Conservation (phyloP, 805 yeast species). For the Millerozyma miso region DNA sequence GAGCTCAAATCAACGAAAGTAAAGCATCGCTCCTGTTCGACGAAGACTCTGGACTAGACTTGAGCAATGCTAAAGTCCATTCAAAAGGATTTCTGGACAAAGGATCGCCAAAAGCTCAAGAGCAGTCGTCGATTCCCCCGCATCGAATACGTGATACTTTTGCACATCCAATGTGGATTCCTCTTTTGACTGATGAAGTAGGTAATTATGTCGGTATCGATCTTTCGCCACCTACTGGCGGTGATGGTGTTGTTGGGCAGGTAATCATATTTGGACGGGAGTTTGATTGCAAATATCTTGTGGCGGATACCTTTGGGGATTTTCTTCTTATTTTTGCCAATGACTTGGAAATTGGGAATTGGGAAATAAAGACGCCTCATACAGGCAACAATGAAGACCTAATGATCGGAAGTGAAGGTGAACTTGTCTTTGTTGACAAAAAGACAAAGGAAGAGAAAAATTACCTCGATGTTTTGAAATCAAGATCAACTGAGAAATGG, state of each 20-base stretch:
- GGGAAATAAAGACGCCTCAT: constrained; percentile 62
- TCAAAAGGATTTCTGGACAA: background rate
- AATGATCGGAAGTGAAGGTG: constrained; percentile 67
- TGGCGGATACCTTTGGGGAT: constrained; percentile 87
- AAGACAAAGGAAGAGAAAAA: constrained; percentile 40
- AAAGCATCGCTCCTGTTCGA: constrained; percentile 8
- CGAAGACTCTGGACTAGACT: constrained; percentile 7
- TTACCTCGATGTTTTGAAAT: constrained; percentile 39
- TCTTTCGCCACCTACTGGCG: constrained; percentile 60
- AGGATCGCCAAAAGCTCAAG: constrained; percentile 27
- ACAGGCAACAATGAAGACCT: constrained; percentile 44
- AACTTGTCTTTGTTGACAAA: constrained; percentile 64
- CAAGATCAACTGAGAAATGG: constrained; percentile 33
- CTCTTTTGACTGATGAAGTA: constrained; percentile 78
- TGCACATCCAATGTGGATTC: constrained; percentile 92
- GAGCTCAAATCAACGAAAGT: constrained; percentile 17
- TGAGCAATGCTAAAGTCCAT: constrained; percentile 5
- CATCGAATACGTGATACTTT: constrained; percentile 68
- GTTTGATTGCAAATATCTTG: constrained; percentile 80
- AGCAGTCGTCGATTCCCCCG: constrained; percentile 68
- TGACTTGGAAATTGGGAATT: constrained; percentile 82
- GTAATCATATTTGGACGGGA: constrained; percentile 92
- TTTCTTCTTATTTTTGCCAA: constrained; percentile 79
- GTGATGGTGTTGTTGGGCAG: constrained; percentile 73
- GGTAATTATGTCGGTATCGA: constrained; percentile 94